Conservation (phyloP, 139 green algal genomes). For the Micromonas commoda region DNA sequence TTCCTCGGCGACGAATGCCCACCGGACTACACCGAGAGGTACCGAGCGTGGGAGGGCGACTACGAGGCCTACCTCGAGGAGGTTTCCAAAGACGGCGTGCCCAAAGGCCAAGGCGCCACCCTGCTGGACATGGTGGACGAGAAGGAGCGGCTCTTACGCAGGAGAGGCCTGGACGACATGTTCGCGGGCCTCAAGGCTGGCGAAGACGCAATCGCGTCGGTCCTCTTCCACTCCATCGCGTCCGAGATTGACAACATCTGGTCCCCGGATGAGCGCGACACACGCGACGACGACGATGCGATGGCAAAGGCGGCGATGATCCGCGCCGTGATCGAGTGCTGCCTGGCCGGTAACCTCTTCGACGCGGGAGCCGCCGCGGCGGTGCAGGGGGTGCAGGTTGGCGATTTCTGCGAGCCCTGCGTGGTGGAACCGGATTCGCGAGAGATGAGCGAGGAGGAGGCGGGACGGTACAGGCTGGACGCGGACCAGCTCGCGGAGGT, state of each 20-base stretch:
- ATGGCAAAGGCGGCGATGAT: neutral
- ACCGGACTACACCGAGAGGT: conserved; percentile 1
- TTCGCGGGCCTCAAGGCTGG: conserved; percentile 25
- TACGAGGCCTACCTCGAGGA: conserved; percentile 8
- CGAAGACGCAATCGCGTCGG: conserved; percentile 17
- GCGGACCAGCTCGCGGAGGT: neutral
- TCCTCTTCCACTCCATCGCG: neutral
- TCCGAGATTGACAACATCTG: neutral
- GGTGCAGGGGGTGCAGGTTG: conserved; percentile 14
- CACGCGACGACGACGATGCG: neutral
- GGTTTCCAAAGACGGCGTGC: neutral
- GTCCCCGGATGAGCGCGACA: neutral
- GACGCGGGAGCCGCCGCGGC: conserved; percentile 26
- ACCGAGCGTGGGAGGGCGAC: neutral
- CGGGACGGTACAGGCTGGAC: conserved; percentile 1
- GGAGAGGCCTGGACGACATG: conserved; percentile 11
- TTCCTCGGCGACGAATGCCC: neutral
- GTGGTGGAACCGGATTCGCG: no score
- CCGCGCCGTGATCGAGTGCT: conserved; percentile 3
- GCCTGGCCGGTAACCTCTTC: conserved; percentile 31
- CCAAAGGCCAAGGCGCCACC: neutral
- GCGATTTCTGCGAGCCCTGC: neutral
- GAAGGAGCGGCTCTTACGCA: conserved; percentile 28
- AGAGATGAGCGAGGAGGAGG: neutral
- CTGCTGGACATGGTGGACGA: conserved; percentile 29